These are phyloP conservation scores for Musa acuminata DNA, from an alignment of 176 grass and related monocot species.

Conservation along the genomic window DNA sequence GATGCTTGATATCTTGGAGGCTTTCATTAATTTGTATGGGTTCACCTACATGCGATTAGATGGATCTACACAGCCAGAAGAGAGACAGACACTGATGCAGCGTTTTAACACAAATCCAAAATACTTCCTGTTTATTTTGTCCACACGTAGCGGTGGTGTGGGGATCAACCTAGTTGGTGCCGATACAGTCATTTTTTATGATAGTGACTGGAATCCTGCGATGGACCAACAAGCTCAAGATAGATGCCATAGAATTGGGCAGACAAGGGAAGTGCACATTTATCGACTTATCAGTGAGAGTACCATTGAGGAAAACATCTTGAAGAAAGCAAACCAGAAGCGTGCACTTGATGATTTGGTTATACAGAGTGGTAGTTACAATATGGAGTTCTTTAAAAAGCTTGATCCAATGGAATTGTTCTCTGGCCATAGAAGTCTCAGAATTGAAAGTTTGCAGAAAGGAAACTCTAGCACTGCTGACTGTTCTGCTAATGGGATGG, in stretches of 20 bases:
- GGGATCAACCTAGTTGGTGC: conserved; percentile 96
- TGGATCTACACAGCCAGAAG: conserved; percentile 91
- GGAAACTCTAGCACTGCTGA: conserved; percentile 23
- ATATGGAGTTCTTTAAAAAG: conserved; percentile 98
- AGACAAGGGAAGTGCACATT: conserved; percentile 96
- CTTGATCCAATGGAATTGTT: conserved; percentile 97
- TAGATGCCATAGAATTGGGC: conserved; percentile 96
- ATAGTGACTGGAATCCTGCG: conserved; percentile 99
- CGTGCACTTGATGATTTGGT: conserved; percentile 89
- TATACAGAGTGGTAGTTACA: conserved; percentile 92
- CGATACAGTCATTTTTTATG: conserved; percentile 98
- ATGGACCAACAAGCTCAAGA: conserved; percentile 99
- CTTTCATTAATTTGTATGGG: conserved; percentile 96
- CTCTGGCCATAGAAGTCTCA: conserved; percentile 48
- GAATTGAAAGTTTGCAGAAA: conserved; percentile 31
- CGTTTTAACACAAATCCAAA: conserved; percentile 97
- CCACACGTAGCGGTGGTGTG: conserved; percentile 93
- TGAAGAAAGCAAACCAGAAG: conserved; percentile 99
- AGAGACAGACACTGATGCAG: conserved; percentile 95
- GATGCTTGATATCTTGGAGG: conserved; percentile 97
- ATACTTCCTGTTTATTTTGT: conserved; percentile 95
- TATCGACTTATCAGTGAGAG: conserved; percentile 93
- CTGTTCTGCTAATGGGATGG: conserved; percentile 30
- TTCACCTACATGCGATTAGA: conserved; percentile 94
- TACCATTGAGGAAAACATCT: conserved; percentile 99